Evolutionary conservation across 306 rosid species (phyloP).

Genomic region (Pyrus betulifolia): DNA sequence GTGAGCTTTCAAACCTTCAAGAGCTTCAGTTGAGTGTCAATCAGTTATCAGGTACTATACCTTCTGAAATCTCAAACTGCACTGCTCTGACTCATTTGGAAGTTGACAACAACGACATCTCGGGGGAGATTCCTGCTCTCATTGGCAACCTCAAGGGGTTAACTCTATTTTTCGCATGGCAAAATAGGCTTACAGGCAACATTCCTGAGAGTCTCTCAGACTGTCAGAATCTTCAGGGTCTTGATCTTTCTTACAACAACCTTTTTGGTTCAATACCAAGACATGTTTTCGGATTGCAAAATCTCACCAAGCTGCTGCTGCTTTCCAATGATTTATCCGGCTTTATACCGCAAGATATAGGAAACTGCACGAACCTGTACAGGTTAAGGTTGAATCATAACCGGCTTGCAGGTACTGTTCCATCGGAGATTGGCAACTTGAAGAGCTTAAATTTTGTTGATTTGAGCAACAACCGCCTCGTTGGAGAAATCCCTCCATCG

Average conservation of each 20-base stretch:
- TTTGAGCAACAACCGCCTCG: constrained; percentile 52
- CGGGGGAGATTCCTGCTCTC: constrained; percentile 55
- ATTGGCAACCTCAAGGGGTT: constrained; percentile 70
- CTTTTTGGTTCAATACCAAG: constrained; percentile 59
- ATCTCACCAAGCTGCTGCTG: constrained; percentile 60
- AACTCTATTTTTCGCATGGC: constrained; percentile 67
- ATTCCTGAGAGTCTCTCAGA: constrained; percentile 65
- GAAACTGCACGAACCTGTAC: constrained; percentile 63
- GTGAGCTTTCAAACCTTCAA: constrained; percentile 48
- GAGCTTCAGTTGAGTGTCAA: constrained; percentile 82
- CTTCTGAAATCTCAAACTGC: constrained; percentile 64
- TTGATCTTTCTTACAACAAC: constrained; percentile 71
- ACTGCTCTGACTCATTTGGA: constrained; percentile 52
- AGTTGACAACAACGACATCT: constrained; percentile 68
- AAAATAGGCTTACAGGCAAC: constrained; percentile 59
- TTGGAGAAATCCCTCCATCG: constrained; percentile 62
- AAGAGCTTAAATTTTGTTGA: constrained; percentile 57
- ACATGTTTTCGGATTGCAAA: constrained; percentile 44
- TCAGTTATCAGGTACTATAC: constrained; percentile 56
- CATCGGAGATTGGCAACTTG: constrained; percentile 66
- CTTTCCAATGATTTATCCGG: constrained; percentile 75
- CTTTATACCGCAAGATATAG: constrained; percentile 64
- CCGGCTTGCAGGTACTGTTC: constrained; percentile 54
- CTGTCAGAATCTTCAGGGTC: constrained; percentile 54
- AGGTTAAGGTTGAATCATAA: constrained; percentile 61